A percentile compares a stretch with the other conserved stretches of the same genome.
Conservation (phyloP, 805 yeast species). For the Starmerella roubikii region DNA sequence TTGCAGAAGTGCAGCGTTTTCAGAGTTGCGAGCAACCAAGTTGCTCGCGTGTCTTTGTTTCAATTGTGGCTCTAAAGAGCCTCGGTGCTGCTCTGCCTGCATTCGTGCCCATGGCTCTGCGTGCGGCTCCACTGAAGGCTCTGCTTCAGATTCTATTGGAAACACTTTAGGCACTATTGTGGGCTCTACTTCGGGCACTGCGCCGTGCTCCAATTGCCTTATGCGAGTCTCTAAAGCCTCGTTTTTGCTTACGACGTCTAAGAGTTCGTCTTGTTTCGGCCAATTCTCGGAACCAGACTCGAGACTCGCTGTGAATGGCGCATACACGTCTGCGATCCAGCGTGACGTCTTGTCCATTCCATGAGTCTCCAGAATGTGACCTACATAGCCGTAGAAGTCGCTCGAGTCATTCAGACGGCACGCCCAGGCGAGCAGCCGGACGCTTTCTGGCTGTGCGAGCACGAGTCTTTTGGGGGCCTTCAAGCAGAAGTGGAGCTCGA, state of each 20-base stretch:
- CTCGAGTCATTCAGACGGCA: background rate
- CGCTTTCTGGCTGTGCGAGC: background rate
- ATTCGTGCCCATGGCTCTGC: too few relatives aligned
- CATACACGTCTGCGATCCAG: background rate
- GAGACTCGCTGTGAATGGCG: background rate
- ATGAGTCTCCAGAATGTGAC: slow-evolving; percentile 1
- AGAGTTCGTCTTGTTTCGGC: too few relatives aligned
- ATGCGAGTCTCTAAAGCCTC: too few relatives aligned
- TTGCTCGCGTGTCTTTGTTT: too few relatives aligned
- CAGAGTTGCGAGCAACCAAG: background rate
- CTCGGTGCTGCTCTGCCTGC: too few relatives aligned
- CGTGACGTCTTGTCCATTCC: background rate
- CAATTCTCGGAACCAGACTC: too few relatives aligned
- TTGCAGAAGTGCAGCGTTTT: background rate
- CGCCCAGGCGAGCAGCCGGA: background rate
- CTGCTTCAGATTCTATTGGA: too few relatives aligned
- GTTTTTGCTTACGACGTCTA: background rate
- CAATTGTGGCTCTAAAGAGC: too few relatives aligned
- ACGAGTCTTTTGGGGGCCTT: background rate
- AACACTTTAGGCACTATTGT: too few relatives aligned
- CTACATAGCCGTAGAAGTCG: slow-evolving; percentile 1
- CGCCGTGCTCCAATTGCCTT: too few relatives aligned
- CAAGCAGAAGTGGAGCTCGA: background rate
- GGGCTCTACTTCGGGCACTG: too few relatives aligned
- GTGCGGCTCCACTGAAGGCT: too few relatives aligned